These are phyloP conservation scores for Thecamonas trahens DNA, from an alignment of 78 protist genomes.

Conservation along the genomic window DNA sequence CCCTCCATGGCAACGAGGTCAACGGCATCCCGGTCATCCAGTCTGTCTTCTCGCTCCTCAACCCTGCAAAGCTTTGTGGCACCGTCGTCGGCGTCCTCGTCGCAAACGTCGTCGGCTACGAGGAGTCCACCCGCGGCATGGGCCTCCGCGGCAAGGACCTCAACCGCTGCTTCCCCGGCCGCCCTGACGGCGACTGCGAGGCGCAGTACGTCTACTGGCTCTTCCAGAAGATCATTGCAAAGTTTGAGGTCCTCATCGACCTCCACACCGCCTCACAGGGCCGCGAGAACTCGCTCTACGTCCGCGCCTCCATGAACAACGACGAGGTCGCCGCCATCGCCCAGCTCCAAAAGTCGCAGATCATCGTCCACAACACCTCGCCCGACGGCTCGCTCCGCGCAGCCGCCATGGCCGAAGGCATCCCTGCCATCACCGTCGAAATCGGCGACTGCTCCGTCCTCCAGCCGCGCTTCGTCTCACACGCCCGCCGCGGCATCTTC, in stretches of 20 bases:
- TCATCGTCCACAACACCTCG: conserved; percentile 23
- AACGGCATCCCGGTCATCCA: conserved; percentile 41
- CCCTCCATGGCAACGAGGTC: conserved; percentile 41
- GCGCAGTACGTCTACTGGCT: background rate
- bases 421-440: conserved; percentile 29
- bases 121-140: background rate
- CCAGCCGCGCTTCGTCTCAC: conserved; percentile 8
- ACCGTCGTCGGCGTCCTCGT: conserved; percentile 25
- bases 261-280: conserved; percentile 30
- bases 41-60: conserved; percentile 2
- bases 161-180: conserved; percentile 33
- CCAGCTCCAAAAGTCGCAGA: conserved; percentile 18
- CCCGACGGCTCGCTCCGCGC: conserved; percentile 7
- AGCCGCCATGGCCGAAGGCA: background rate
- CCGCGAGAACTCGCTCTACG: conserved; percentile 30
- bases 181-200: background rate
- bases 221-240: background rate
- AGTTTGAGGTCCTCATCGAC: conserved; percentile 12
- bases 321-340: conserved; percentile 6
- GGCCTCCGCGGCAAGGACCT: conserved; percentile 12
- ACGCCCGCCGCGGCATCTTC: conserved; percentile 10
- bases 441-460: conserved; percentile 26
- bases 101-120: conserved; percentile 19
- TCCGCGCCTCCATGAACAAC: conserved; percentile 30
- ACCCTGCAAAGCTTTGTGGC: background rate